These are phyloP conservation scores for Leccinum fuscescens DNA, from an alignment of 1,284 basidiomycete species.

Conservation along the genomic window DNA sequence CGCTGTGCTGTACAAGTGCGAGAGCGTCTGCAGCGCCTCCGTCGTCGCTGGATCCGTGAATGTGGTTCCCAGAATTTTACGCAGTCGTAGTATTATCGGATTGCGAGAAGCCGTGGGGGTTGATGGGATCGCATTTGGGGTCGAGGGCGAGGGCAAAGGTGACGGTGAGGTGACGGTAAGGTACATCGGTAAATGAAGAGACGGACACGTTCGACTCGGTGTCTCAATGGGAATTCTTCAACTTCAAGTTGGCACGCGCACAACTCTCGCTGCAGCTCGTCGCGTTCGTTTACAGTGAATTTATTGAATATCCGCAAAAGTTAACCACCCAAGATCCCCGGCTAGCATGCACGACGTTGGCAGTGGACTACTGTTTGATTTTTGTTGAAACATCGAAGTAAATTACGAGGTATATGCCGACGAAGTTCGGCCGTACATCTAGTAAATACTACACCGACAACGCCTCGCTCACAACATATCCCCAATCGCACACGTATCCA, in stretches of 20 bases:
- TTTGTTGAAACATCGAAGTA: too few relatives aligned
- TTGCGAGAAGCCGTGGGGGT: conserved; percentile 38
- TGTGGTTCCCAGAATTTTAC: conserved; percentile 83
- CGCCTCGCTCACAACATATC: conserved; percentile 14
- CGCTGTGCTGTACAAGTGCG: conserved; percentile 61
- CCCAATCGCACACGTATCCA: conserved; percentile 27
- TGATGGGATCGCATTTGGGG: background rate
- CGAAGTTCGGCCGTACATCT: too few relatives aligned
- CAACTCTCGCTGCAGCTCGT: too few relatives aligned
- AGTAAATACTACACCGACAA: background rate
- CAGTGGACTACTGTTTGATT: too few relatives aligned
- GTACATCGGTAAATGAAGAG: background rate
- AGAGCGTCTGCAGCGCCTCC: conserved; percentile 82
- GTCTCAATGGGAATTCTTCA: too few relatives aligned
- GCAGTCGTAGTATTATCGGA: conserved; percentile 81
- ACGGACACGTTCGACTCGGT: too few relatives aligned
- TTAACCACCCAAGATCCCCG: too few relatives aligned
- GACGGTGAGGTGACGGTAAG: background rate
- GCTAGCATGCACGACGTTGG: too few relatives aligned
- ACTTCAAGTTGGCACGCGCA: too few relatives aligned
- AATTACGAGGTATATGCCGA: too few relatives aligned
- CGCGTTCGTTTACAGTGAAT: too few relatives aligned
- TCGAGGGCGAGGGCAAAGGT: background rate
- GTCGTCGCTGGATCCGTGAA: conserved; percentile 80
- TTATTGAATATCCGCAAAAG: too few relatives aligned